Base-by-base conservation (phyloP, 2,329 filamentous ascomycete genomes). In the Parascedosporium putredinis region DNA sequence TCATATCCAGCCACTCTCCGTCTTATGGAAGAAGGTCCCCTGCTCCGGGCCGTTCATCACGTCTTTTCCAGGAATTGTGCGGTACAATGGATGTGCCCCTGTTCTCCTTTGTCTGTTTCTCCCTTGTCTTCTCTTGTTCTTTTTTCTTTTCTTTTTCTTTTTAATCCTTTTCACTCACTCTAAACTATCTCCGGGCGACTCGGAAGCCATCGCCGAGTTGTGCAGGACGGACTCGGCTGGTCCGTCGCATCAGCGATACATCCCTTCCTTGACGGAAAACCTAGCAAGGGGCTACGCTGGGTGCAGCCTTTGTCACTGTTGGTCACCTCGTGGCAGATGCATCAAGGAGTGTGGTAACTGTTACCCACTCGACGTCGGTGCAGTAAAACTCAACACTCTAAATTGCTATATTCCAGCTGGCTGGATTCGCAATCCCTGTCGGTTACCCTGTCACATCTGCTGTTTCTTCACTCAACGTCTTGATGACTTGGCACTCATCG, bases 201-300 rank as follows among this genome's bases (percentile, higher is more conserved):
- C 45, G 45, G 45, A 14, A n/a, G 27, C 45, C 45, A 34, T 47
- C 36, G 33, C 47, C 47, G 47, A 49, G 36, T 42, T 36, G 47
- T 49, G 47, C 47, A 49, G 36, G 38, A 49, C 8, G 38, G 6
- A 24, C 31, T 12, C 38, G 7, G n/a, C 14, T 29, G 2, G 20
- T 5, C 23, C 43, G 16, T 45, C n/a, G n/a, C 18, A 10, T 42
- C 38, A 20, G 38, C 12, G 38, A 20, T 20, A 12, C 38, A 14
- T 9, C 10, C 20, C 12, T 24, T 4, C 38, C 12, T 42, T n/a
- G n/a, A n/a, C 20, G 14, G 20, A 24, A 12, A 20, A 12, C 23
- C 38, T 42, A 3, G 18, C 38, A 3, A 20, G 18, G 16, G 20
- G 3, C 38, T 20, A 16, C 7, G 16, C 12, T 23, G 20, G n/a